Base-by-base conservation (phyloP, 2,329 filamentous ascomycete species). In the Talaromyces islandicus region DNA sequence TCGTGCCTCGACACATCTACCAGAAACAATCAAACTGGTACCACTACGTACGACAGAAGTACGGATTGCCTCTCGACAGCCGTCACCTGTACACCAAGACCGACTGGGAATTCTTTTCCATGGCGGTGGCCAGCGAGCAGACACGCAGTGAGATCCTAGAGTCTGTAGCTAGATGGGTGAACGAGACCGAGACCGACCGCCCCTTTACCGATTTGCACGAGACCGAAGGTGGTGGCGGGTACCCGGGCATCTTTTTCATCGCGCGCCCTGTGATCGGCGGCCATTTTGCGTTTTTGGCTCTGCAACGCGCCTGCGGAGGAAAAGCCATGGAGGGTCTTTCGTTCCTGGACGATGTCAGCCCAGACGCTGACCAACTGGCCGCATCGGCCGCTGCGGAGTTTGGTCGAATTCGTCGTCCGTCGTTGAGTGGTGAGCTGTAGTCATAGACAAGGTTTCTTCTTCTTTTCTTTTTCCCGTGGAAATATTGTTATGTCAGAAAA, bases 51-150 rank as follows among this genome's bases (percentile, higher is more conserved):
- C 84, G 90, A 65, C 90, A 95, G 72, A 86, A 84, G 67, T 95
- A 93, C 72, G 91, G 91, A 1, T 77, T 96, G 3, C 91, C 91
- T 0, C 83, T 96, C 7, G 91, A 96, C 74, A 89, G 84, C 65
- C 85, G 91, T 50, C 90, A 94, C 73, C 74, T 93, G 3, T 94
- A 94, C 73, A 88, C 90, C 35, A 96, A 96, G 76, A 91, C 88
- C 30, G 91, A 96, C 75, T 96, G 91, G 91, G 88, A 94, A 67
- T 92, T 95, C 72, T 92, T 94, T 73, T 89, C 90, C 0, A 91
- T 91, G 53, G 89, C 91, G 1, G 88, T 95, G 5, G 85, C 90
- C 4, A 86, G 85, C 66, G 83, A 84, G 70, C 76, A 81, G 60
- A 88, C 89, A 1, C 83, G 91, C 58, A 80, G 82, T 2, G 85